Base-by-base conservation (phyloP, 1,284 basidiomycete genomes). In the Mrakiaceae sp. region DNA sequence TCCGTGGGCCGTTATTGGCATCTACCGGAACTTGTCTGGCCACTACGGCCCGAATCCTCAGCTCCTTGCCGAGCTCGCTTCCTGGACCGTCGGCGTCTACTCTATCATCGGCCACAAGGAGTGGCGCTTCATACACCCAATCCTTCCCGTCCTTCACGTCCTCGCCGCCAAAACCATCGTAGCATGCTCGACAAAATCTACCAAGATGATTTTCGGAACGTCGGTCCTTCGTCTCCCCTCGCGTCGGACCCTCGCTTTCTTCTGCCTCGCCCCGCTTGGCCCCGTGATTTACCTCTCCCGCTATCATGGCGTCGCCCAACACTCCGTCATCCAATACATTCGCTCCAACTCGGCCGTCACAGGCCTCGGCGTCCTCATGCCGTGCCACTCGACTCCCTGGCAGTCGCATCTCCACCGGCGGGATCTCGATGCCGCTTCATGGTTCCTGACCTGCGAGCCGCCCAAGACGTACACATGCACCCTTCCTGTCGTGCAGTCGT, bases 371-470 rank as follows among this genome's bases (percentile, higher is more conserved):
- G 86, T 91, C 67, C 77, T 98, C 16, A 95, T 93, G 89, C 96
- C 96, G 3, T 99, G 96, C 70, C 96, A 99, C 77, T 96, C 92
- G n/a, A 92, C 88, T 0, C 95, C 95, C 3, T 95, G 92, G 81
- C 88, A 92, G 71, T 86, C 91, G 4, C 88, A 93, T 75, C 75
- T 98, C 27, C 95, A 98, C 72, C 79, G 83, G 46, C 76, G 79
- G 11, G 79, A 85, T 51, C 78, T 87, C 9, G 79, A 81, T 10
- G 70, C 77, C 43, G 74, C 76, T 63, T 74, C 87, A 68, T 97
- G 93, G 91, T 84, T 87, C 55, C 72, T 97, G 43, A 87, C 88
- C 3, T 98, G 94, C 71, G 93, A 96, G 71, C 94, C 94, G 2
- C 93, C 93, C 0, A 74, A 93, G 1, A 75, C 80, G 88, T 91